Conservation (phyloP, 2,329 filamentous ascomycete species). For the Pseudocercospora crystallina region DNA sequence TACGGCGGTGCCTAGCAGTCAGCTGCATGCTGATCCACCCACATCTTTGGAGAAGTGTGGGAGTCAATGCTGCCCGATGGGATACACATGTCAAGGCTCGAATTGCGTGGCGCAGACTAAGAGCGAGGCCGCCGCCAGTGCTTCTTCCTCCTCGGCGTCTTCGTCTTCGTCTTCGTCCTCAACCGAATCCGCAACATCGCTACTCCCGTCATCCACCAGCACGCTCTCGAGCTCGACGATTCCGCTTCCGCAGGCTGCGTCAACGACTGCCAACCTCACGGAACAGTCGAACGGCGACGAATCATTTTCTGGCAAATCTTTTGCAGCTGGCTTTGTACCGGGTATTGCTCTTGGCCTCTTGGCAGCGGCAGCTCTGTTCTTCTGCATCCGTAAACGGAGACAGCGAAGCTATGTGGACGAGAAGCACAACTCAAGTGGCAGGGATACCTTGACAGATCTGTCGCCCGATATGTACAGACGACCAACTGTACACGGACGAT, state of each 20-base stretch:
- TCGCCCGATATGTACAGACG: slow-evolving; percentile 23
- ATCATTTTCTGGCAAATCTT: slow-evolving; percentile 33
- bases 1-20: slow-evolving; percentile 54
- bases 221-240: slow-evolving; percentile 42
- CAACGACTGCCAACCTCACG: slow-evolving; percentile 6
- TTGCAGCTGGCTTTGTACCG: slow-evolving; percentile 37
- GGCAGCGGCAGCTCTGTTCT: slow-evolving; percentile 27
- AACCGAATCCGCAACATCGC: not conserved
- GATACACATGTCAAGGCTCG: slow-evolving; percentile 61
- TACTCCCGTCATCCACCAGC: slow-evolving; percentile 9
- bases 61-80: slow-evolving; percentile 67
- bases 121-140: slow-evolving; percentile 12
- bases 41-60: slow-evolving; percentile 60
- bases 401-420: slow-evolving; percentile 23
- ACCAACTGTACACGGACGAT: slow-evolving; percentile 31
- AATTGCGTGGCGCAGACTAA: slow-evolving; percentile 55
- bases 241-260: slow-evolving; percentile 26
- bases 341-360: slow-evolving; percentile 34
- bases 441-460: slow-evolving; percentile 31
- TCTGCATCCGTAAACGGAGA: slow-evolving; percentile 25
- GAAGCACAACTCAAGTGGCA: slow-evolving; percentile 22
- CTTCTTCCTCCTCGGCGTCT: slow-evolving; percentile 2
- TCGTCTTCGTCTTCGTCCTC: slow-evolving; percentile 4
- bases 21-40: slow-evolving; percentile 65
- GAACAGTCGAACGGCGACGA: slow-evolving; percentile 10